These are phyloP conservation scores for Neospermospora avenae DNA, from an alignment of 2,329 filamentous ascomycete genomes.

Conservation along the genomic window DNA sequence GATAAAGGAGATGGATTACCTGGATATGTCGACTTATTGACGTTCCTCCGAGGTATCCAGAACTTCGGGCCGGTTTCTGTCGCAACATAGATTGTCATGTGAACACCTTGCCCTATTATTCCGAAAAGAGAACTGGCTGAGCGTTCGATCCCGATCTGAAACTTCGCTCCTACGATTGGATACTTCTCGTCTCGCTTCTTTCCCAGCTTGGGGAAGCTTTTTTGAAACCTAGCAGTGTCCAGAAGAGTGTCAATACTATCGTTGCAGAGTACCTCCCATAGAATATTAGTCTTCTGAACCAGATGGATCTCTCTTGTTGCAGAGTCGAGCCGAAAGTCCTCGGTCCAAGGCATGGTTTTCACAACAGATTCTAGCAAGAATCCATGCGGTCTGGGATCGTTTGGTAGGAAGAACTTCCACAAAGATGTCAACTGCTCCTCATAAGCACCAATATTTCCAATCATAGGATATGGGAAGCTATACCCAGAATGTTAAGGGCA, in stretches of 20 bases:
- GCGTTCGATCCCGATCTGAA: conserved; percentile 10
- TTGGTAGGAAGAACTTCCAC: conserved; percentile 35
- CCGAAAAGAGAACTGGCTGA: conserved; percentile 51
- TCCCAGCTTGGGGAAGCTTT: not conserved
- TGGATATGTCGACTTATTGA: conserved; percentile 67
- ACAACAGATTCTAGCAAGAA: conserved; percentile 47
- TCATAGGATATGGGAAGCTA: not conserved
- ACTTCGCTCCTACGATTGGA: conserved; percentile 15
- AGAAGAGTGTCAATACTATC: not conserved
- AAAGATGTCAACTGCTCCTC: not conserved
- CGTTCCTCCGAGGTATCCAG: conserved; percentile 67
- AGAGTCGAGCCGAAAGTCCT: conserved; percentile 34
- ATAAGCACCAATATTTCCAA: not conserved
- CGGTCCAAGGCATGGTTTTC: conserved; percentile 45
- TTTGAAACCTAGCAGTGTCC: not conserved
- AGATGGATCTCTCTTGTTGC: not conserved
- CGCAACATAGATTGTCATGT: conserved; percentile 62
- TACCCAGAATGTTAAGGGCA: not conserved
- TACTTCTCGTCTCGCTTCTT: not conserved
- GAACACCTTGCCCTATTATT: conserved; percentile 60
- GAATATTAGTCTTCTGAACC: not conserved
- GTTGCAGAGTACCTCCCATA: not conserved
- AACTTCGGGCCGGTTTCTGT: conserved; percentile 50
- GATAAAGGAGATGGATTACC: too few relatives aligned
- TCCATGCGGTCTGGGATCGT: conserved; percentile 48